Base-by-base conservation (phyloP, 1,284 basidiomycete species). In the Paramarasmius palmivorus region DNA sequence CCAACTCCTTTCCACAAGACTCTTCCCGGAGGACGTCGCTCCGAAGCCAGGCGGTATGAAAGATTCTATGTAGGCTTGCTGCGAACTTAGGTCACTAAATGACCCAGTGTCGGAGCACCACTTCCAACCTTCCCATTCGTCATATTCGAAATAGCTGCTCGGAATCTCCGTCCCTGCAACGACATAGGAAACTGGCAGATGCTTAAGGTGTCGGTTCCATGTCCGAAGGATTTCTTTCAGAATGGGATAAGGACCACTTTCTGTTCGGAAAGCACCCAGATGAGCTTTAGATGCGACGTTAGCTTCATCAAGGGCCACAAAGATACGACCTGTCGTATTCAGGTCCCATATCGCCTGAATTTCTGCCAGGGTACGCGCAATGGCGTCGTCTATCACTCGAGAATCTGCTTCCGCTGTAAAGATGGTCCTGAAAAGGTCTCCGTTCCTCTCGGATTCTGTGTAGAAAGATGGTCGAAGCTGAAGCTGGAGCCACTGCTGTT, bases 61-160 rank as follows among this genome's bases (percentile, higher is more conserved):
- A 3, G 36, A 10, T 5, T 17, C 14, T n/a, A 51, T 26, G 20
- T 54, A 57, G 6, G 32, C 10, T 37, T 35, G 44, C 17, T 57
- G n/a, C n/a, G 52, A 12, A 8, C n/a, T n/a, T 49, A 44, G 10
- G 19, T 14, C n/a, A 38, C 29, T 46, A 34, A 54, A 57, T 4
- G 23, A 38, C 9, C 53, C 56, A 17, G 56, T 57, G 17, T 52
- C 39, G 6, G 56, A 57, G 17, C 49, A 44, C 56, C 56, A 57
- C 12, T 8, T 14, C 15, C 38, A 57, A 14, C 39, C 23, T 12
- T 42, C 34, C 56, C 56, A 57, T 34, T 40, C 37, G 2, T 51
- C 49, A 20, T 22, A 46, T 15, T 4, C 15, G 15, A 53, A 57
- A 38, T 53, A 17, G 12, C 25, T 22, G 5, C 12, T 20, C 25